Percentiles rank a stretch among this genome's conserved stretches.
Evolutionary conservation across 2,329 filamentous ascomycete genomes (phyloP).

Genomic region (Fusarium multiceps): DNA sequence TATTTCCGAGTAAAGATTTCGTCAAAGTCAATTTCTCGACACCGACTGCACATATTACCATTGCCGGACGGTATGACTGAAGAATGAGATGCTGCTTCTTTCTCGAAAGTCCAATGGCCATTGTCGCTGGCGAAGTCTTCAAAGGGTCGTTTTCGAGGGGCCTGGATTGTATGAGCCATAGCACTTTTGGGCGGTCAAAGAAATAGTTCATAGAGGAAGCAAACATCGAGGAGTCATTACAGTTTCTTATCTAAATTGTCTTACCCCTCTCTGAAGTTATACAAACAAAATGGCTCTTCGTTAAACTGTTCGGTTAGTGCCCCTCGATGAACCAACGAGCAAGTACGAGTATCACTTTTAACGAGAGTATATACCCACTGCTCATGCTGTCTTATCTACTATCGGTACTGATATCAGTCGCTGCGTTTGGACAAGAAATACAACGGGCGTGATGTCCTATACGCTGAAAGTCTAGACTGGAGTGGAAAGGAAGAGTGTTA

Average conservation of each 20-base stretch:
- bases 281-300: not conserved
- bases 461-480: too few relatives aligned
- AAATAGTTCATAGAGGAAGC: rapidly evolving
- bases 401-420: too few relatives aligned
- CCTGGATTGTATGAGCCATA: not conserved
- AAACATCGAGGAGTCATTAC: not conserved
- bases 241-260: too few relatives aligned
- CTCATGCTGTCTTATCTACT: too few relatives aligned
- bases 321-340: not conserved
- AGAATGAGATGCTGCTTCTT: not conserved
- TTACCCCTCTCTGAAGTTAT: not conserved
- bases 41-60: not conserved
- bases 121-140: not conserved
- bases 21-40: not conserved
- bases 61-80: not conserved
- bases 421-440: too few relatives aligned
- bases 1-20: not conserved
- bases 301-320: not conserved
- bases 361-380: not conserved
- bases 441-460: too few relatives aligned
- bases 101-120: not conserved
- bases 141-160: not conserved
- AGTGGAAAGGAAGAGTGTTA: too few relatives aligned
- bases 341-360: not conserved
- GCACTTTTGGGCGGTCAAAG: not conserved